These are phyloP conservation scores for Akanthomyces dipterigenus DNA, from an alignment of 2,329 filamentous ascomycete species.

Conservation along the genomic window DNA sequence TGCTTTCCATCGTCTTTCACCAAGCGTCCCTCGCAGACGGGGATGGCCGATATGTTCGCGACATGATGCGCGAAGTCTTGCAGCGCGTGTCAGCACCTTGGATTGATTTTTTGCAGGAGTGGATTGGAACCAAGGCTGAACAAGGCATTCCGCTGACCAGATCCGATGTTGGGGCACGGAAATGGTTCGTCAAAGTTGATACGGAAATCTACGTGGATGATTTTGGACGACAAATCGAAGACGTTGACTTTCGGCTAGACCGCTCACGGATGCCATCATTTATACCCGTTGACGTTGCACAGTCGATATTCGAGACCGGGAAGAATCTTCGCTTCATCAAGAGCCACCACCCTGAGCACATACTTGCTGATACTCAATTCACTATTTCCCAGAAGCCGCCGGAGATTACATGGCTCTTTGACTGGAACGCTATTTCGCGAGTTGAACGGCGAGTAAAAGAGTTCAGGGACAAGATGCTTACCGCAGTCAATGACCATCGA, in stretches of 20 bases:
- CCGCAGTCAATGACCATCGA: constrained; percentile 16
- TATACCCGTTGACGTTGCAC: constrained; percentile 61
- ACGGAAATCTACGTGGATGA: constrained; percentile 50
- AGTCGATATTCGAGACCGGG: constrained; percentile 71
- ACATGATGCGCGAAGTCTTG: constrained; percentile 62
- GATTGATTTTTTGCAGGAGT: constrained; percentile 61
- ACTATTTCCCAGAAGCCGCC: constrained; percentile 45
- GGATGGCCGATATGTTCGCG: constrained; percentile 52
- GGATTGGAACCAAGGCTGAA: constrained; percentile 64
- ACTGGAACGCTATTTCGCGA: constrained; percentile 60
- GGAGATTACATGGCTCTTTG: constrained; percentile 59
- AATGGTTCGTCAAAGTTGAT: constrained; percentile 56
- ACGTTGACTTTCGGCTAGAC: constrained; percentile 57
- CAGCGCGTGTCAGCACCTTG: constrained; percentile 57
- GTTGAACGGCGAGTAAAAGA: constrained; percentile 52
- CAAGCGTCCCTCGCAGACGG: constrained; percentile 59
- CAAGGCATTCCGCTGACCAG: constrained; percentile 47
- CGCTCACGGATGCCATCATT: constrained; percentile 63
- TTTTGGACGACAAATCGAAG: constrained; percentile 48
- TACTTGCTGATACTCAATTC: constrained; percentile 49
- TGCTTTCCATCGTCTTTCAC: constrained; percentile 55
- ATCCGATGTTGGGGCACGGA: constrained; percentile 35
- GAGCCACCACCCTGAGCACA: constrained; percentile 63
- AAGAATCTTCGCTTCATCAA: constrained; percentile 68
- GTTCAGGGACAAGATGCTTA: constrained; percentile 26